Evolutionary conservation across 179 eudicot species (phyloP).

Genomic region (Monotropa hypopitys): DNA sequence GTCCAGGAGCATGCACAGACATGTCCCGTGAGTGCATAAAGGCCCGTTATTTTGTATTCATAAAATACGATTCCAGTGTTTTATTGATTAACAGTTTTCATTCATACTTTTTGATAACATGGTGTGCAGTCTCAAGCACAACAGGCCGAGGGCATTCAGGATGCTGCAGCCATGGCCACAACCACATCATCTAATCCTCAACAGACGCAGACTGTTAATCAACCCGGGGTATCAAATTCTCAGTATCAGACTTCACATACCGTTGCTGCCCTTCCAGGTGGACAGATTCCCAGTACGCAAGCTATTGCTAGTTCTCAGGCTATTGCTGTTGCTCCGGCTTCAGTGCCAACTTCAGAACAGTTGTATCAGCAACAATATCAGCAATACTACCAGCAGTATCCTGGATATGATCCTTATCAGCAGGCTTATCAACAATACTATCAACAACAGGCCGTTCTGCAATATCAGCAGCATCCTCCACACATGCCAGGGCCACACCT

Average conservation of each 20-base stretch:
- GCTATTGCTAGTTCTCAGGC: conserved; percentile 34
- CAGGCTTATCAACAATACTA: conserved; percentile 67
- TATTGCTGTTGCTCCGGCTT: conserved; percentile 32
- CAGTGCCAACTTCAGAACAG: conserved; percentile 60
- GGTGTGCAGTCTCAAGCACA: conserved; percentile 52
- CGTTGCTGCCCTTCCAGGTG: conserved; percentile 27
- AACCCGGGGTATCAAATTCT: conserved; percentile 28
- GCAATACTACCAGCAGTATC: conserved; percentile 85
- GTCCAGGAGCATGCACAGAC: conserved; percentile 86
- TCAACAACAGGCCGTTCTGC: conserved; percentile 51
- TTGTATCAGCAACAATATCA: conserved; percentile 83
- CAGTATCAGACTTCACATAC: conserved; percentile 45
- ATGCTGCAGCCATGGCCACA: conserved; percentile 21
- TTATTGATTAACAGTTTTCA: neutral
- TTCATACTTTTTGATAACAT: conserved; percentile 22
- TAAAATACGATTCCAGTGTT: neutral
- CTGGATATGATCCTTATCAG: conserved; percentile 84
- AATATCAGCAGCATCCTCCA: conserved; percentile 38
- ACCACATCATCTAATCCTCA: conserved; percentile 23
- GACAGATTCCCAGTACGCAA: conserved; percentile 35
- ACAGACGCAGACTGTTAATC: conserved; percentile 31
- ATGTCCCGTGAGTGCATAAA: conserved; percentile 52
- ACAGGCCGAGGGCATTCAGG: conserved; percentile 32
- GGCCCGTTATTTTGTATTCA: neutral
- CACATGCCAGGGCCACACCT: conserved; percentile 34